These are phyloP conservation scores for Microbotryum saponariae DNA, from an alignment of 1,284 basidiomycete genomes.

Conservation along the genomic window DNA sequence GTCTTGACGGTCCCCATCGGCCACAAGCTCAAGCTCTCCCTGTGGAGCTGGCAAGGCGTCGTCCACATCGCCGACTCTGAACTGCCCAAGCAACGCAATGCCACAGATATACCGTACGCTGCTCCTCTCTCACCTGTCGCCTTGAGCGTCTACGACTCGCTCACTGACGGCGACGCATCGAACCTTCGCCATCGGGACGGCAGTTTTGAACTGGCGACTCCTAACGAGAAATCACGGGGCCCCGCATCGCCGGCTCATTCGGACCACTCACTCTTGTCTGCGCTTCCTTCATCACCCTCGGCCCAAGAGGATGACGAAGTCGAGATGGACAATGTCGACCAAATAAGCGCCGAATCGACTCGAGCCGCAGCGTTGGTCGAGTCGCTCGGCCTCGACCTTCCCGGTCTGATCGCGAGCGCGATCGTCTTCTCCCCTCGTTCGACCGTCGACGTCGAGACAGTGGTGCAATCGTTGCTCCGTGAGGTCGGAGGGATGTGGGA, in stretches of 20 bases:
- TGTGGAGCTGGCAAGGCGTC: slow-evolving; percentile 21
- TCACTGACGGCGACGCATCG: too few species aligned
- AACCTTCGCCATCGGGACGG: too few species aligned
- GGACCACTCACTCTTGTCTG: not conserved
- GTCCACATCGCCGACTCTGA: slow-evolving; percentile 12
- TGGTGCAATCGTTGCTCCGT: slow-evolving; percentile 17
- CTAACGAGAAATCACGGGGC: not conserved
- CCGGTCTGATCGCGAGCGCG: slow-evolving; percentile 27
- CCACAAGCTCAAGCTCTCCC: slow-evolving; percentile 6
- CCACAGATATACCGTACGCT: not conserved
- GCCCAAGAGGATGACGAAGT: not conserved
- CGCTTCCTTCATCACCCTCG: not conserved
- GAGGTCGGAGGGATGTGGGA: slow-evolving; percentile 24
- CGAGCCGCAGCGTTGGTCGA: slow-evolving; percentile 11
- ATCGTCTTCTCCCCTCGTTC: slow-evolving; percentile 31
- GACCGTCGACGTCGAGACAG: slow-evolving; percentile 26
- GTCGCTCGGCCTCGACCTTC: slow-evolving; percentile 23
- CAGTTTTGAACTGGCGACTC: too few species aligned
- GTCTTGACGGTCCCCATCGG: slow-evolving; percentile 7
- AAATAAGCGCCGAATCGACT: not conserved
- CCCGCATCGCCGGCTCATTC: not conserved
- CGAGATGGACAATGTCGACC: too few species aligned
- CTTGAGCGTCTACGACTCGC: too few species aligned
- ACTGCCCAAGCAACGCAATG: not conserved
- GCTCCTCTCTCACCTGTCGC: too few species aligned